Conservation (phyloP, 2,329 filamentous ascomycete genomes). For the Dissoconium aciculare region DNA sequence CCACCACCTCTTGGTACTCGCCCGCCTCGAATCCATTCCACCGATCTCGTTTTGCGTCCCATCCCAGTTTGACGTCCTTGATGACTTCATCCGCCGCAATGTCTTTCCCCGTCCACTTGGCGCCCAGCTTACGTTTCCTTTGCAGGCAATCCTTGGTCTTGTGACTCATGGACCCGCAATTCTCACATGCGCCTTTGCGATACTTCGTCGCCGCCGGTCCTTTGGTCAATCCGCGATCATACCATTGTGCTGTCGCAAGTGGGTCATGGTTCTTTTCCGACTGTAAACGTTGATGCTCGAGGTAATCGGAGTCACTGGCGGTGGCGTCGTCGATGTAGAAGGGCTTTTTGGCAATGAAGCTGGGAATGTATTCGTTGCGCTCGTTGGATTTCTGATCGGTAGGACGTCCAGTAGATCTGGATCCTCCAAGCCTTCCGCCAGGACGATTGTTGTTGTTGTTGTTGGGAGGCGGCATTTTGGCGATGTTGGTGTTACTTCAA, state of each 20-base stretch:
- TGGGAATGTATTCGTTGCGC: constrained; percentile 94
- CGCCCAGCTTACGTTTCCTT: constrained; percentile 74
- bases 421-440: too few species aligned
- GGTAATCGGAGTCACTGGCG: constrained; percentile 61
- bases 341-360: constrained; percentile 94
- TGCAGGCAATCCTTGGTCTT: constrained; percentile 88
- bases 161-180: constrained; percentile 94
- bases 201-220: constrained; percentile 86
- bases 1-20: constrained; percentile 74
- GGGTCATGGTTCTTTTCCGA: constrained; percentile 46
- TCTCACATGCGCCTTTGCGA: constrained; percentile 95
- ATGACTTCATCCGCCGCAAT: constrained; percentile 86
- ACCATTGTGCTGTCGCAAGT: constrained; percentile 64
- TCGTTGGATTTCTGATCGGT: constrained; percentile 64
- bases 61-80: constrained; percentile 73
- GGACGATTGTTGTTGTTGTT: too few species aligned
- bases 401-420: too few species aligned
- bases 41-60: constrained; percentile 93
- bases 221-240: constrained; percentile 67
- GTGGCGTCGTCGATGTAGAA: constrained; percentile 82
- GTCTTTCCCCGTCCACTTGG: constrained; percentile 80
- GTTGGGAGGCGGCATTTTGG: too few species aligned
- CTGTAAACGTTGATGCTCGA: constrained; percentile 85
- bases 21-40: constrained; percentile 96
- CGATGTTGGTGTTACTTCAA: too few species aligned